Conservation (phyloP, 2,329 filamentous ascomycete genomes). For the Niveomyces coronatus region DNA sequence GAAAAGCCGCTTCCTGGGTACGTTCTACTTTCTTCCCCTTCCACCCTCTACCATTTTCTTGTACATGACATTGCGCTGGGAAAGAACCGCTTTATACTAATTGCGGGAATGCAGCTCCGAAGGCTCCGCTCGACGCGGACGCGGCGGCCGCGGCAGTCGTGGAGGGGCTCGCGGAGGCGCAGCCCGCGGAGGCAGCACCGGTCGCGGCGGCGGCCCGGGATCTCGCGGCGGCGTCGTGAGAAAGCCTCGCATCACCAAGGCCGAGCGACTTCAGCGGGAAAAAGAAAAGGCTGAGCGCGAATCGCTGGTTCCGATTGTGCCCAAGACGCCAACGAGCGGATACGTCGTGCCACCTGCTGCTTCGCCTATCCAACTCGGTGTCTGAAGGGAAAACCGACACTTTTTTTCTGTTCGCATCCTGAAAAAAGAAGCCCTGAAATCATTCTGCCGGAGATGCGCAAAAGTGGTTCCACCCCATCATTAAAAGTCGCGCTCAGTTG, state of each 20-base stretch:
- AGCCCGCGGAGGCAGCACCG: constrained; percentile 36
- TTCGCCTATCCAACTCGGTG: constrained; percentile 5
- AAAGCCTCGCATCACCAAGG: constrained; percentile 80
- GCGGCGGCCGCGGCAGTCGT: constrained; percentile 40
- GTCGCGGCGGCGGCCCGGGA: constrained; percentile 49
- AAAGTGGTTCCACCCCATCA: no score
- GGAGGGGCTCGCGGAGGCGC: constrained; percentile 52
- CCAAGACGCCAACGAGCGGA: constrained; percentile 27
- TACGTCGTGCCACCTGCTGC: constrained; percentile 20
- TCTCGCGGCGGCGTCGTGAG: constrained; percentile 67
- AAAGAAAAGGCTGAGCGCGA: constrained; percentile 59
- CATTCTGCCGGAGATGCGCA: no score
- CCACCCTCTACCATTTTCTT: not conserved
- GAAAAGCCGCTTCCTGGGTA: constrained; percentile 57
- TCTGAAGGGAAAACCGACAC: no score
- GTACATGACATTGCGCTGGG: not conserved
- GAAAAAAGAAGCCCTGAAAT: no score
- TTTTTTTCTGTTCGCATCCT: not conserved
- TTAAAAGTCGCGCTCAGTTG: no score
- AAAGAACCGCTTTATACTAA: constrained; percentile 23
- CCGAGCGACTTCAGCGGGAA: constrained; percentile 34
- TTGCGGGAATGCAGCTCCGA: constrained; percentile 48
- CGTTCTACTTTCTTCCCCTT: constrained; percentile 18
- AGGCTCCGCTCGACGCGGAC: constrained; percentile 60
- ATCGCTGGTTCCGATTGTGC: constrained; percentile 29